Evolutionary conservation across 805 yeast species (phyloP).

Genomic region (Candida chauliodis): DNA sequence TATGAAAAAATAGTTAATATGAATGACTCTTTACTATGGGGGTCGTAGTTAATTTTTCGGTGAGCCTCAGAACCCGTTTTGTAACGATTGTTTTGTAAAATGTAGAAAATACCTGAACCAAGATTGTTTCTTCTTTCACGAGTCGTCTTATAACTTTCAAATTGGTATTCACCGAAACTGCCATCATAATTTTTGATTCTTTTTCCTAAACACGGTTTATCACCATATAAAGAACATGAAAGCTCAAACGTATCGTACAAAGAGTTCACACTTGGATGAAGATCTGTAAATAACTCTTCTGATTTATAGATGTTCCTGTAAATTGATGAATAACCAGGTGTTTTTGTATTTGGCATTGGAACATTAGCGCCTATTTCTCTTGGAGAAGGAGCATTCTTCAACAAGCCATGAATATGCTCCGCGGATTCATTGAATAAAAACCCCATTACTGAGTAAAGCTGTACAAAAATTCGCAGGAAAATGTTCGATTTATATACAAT

Average conservation of each 20-base stretch:
- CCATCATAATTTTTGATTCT: constrained; percentile 29
- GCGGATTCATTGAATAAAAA: constrained; percentile 13
- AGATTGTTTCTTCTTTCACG: constrained; percentile 24
- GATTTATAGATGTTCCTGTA: constrained; percentile 24
- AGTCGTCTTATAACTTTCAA: constrained; percentile 23
- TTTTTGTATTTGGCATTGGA: constrained; percentile 15
- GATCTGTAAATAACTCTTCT: constrained; percentile 24
- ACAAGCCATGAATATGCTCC: constrained; percentile 12
- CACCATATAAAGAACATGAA: constrained; percentile 33
- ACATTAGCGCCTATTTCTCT: constrained; percentile 9
- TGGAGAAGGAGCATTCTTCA: constrained; percentile 10
- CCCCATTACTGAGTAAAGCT: neutral
- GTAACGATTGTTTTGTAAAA: constrained; percentile 31
- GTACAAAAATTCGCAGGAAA: neutral
- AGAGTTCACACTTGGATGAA: constrained; percentile 45
- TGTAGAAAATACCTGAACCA: constrained; percentile 36
- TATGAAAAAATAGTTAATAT: constrained; percentile 30
- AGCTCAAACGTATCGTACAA: constrained; percentile 43
- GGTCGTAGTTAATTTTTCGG: constrained; percentile 5
- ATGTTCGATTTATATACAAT: neutral
- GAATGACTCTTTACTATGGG: constrained; percentile 19
- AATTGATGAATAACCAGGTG: constrained; percentile 24
- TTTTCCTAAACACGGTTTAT: constrained; percentile 45
- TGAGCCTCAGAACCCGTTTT: constrained; percentile 18
- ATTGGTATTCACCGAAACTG: constrained; percentile 28